Evolutionary conservation across 1,284 basidiomycete species (phyloP).

Genomic region (Ganoderma lucidum): DNA sequence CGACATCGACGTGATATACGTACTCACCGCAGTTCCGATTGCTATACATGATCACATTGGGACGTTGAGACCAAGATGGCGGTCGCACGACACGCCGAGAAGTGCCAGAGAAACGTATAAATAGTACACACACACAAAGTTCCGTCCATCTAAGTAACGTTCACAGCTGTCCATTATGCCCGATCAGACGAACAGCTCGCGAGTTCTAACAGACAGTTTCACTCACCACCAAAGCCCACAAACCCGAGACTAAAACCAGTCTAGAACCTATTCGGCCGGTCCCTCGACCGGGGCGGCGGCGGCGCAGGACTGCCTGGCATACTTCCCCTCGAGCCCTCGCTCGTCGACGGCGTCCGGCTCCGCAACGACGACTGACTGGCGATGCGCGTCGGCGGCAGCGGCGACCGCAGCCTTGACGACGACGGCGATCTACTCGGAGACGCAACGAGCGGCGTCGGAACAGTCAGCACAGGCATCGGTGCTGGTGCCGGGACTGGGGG

Average conservation of each 20-base stretch:
- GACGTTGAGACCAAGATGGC: not conserved
- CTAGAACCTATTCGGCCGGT: slow-evolving; percentile 47
- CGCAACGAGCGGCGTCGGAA: slow-evolving; percentile 31
- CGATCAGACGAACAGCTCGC: not conserved
- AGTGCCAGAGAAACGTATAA: not conserved
- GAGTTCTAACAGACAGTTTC: not conserved
- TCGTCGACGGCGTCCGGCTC: slow-evolving; percentile 33
- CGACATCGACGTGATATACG: not conserved
- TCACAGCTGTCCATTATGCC: not conserved
- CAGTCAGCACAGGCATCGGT: slow-evolving; percentile 26
- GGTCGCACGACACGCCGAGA: not conserved
- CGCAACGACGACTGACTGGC: slow-evolving; percentile 34
- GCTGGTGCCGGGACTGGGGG: slow-evolving; percentile 34
- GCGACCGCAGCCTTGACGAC: slow-evolving; percentile 34
- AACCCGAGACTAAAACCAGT: slow-evolving; percentile 10
- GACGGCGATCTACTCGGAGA: slow-evolving; percentile 30
- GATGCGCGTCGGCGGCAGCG: slow-evolving; percentile 31
- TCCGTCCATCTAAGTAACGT: not conserved
- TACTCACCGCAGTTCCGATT: slow-evolving; percentile 3
- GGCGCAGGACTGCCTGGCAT: slow-evolving; percentile 47
- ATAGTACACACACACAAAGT: not conserved
- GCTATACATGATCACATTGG: not conserved
- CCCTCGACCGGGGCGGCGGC: slow-evolving; percentile 65
- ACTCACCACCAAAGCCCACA: not conserved
- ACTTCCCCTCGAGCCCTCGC: slow-evolving; percentile 44